These are phyloP conservation scores for Backusella australiensis DNA, from an alignment of 192 early-diverging fungal genomes.

Conservation along the genomic window DNA sequence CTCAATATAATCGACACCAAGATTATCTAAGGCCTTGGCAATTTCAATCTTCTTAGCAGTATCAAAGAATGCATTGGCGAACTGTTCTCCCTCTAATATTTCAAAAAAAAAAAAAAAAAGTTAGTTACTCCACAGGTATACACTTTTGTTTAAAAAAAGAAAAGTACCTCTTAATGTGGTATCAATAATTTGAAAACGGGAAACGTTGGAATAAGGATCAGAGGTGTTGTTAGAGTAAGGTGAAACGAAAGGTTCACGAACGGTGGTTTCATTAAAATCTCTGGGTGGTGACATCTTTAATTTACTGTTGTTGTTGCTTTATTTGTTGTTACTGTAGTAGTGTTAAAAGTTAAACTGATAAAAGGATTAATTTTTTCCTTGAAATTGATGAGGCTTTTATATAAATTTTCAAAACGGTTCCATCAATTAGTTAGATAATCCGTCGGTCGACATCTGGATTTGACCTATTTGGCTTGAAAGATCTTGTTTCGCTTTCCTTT, in stretches of 20 bases:
- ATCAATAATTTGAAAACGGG: constrained; percentile 95
- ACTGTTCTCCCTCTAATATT: constrained; percentile 91
- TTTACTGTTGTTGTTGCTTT: background rate
- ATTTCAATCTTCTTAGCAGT: constrained; percentile 98
- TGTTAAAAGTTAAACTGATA: background rate
- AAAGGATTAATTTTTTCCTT: background rate
- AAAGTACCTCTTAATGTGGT: constrained; percentile 82
- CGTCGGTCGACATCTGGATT: background rate
- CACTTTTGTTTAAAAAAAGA: background rate
- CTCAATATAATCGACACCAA: constrained; percentile 99
- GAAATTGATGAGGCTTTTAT: background rate
- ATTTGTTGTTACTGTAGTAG: background rate
- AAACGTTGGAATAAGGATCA: constrained; percentile 78
- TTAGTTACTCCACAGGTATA: background rate
- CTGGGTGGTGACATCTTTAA: constrained; percentile 20
- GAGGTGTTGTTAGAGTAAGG: constrained; percentile 52
- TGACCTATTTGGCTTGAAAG: background rate
- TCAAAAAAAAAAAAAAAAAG: constrained; percentile 3
- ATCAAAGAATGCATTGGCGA: constrained; percentile 98
- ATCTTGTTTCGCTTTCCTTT: constrained; percentile 17
- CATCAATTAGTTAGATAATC: constrained; percentile 6
- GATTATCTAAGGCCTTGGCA: constrained; percentile 93
- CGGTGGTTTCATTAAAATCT: background rate
- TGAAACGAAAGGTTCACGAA: constrained; percentile 35
- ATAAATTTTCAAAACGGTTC: background rate